Evolutionary conservation across 495 filamentous ascomycete genomes (phyloP).

Genomic region (Pseudotulostoma volvatum): DNA sequence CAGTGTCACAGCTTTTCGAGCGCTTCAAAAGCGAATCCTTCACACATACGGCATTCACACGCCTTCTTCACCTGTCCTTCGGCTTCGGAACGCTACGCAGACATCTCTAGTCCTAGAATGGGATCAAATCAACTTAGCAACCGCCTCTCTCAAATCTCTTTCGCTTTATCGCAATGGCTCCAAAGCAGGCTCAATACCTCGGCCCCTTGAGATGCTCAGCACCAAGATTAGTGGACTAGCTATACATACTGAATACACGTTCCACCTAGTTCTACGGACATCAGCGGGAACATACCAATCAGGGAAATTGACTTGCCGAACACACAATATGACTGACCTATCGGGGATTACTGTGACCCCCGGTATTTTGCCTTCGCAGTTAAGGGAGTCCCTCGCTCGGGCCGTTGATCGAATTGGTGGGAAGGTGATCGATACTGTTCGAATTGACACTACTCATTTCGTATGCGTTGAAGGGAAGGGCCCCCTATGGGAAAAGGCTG

Average conservation of each 20-base stretch:
- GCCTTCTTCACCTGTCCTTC: slow-evolving; percentile 64
- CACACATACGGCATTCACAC: slow-evolving; percentile 66
- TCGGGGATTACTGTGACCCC: slow-evolving; percentile 91
- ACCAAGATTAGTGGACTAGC: slow-evolving; percentile 97
- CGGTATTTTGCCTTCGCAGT: slow-evolving; percentile 61
- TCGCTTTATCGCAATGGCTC: slow-evolving; percentile 88
- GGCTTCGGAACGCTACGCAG: slow-evolving; percentile 90
- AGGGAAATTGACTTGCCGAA: slow-evolving; percentile 71
- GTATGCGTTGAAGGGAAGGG: slow-evolving; percentile 93
- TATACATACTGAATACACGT: slow-evolving; percentile 87
- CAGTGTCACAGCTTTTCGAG: slow-evolving; percentile 54
- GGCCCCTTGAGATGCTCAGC: slow-evolving; percentile 64
- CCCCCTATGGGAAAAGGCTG: slow-evolving; percentile 81
- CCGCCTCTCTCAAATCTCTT: slow-evolving; percentile 72
- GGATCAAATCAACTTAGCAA: slow-evolving; percentile 88
- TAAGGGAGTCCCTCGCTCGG: slow-evolving; percentile 53
- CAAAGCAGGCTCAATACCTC: slow-evolving; percentile 87
- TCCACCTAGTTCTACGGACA: slow-evolving; percentile 82
- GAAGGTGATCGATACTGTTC: slow-evolving; percentile 75
- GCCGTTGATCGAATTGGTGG: slow-evolving; percentile 82
- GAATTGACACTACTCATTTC: slow-evolving; percentile 97
- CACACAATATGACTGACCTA: slow-evolving; percentile 98
- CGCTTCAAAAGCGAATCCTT: slow-evolving; percentile 77
- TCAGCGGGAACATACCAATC: slow-evolving; percentile 74
- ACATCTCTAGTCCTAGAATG: slow-evolving; percentile 95